Base-by-base conservation (phyloP, 306 rosid genomes). In the Nissolia schottii region DNA sequence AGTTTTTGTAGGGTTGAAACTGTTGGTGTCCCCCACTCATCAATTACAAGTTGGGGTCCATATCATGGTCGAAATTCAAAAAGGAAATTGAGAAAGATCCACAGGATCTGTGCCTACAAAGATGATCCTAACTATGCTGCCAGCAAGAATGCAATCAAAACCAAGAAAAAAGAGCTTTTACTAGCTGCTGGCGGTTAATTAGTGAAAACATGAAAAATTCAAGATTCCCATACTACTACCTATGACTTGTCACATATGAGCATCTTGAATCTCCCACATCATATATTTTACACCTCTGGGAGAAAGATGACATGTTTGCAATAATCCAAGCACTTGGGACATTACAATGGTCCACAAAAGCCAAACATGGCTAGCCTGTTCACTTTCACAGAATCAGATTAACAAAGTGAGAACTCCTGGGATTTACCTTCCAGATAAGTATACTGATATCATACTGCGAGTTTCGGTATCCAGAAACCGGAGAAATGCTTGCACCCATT, bases 401-500 rank as follows among this genome's bases (percentile, higher is more conserved):
- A 40, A 54, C 32, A 46, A 25, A 15, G 38, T 25, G 22, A 29
- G 14, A 19, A 5, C 9, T 24, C 46, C 67, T 77, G 34, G 79
- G 59, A 67, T 34, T 82, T 91, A 91, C 99, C 97, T 95, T 95
- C 99, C 99, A 95, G 75, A 95, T 88, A 61, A 91, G 97, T 54
- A 95, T 88, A 48, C 96, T 86, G 82, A 95, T 91, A 67, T 95
- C 99, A 10, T 85, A 95, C 68, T 95, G 99, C 11, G 99, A 84
- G 65, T 78, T 82, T 2, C 93, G 78, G 59, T 6, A 76, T 1
- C 29, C 87, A 6, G 99, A 95, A 43, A 95, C 80, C 0, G 99
- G 99, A 56, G 96, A 75, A 66, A 95, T 95, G 87, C 96, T 91
- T 24, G 99, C 99, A 22, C 99, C 99, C 99, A 95, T 91, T 35